Percentiles rank a stretch among this genome's conserved stretches.
These are phyloP conservation scores for Tulasnella sp. DNA, from an alignment of 768 basidiomycete species.

Conservation along the genomic window DNA sequence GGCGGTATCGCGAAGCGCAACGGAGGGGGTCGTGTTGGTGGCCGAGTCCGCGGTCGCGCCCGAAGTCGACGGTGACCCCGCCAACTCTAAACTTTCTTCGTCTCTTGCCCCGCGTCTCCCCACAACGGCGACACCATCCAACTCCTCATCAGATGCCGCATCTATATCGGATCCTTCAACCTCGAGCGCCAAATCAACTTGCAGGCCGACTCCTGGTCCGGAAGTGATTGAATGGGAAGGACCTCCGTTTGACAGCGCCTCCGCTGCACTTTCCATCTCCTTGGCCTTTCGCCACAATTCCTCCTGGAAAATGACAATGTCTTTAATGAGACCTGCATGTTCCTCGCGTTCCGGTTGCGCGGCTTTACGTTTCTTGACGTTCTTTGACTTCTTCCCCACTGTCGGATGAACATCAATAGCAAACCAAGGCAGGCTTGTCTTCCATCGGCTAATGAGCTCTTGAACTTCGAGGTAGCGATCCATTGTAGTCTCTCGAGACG, in stretches of 20 bases:
- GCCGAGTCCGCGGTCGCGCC: conserved; percentile 5
- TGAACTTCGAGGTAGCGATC: conserved; percentile 63
- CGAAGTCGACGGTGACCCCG: conserved; percentile 13
- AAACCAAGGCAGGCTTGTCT: conserved; percentile 69
- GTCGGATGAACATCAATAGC: conserved; percentile 19
- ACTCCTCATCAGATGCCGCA: conserved; percentile 36
- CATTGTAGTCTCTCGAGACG: conserved; percentile 56
- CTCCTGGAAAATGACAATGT: conserved; percentile 64
- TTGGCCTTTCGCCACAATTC: conserved; percentile 48
- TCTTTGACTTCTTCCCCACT: background rate
- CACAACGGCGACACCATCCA: conserved; percentile 34
- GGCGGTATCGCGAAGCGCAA: conserved; percentile 15
- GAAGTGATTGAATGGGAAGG: background rate
- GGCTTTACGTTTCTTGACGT: conserved; percentile 33
- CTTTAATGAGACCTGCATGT: conserved; percentile 56
- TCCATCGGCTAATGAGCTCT: conserved; percentile 56
- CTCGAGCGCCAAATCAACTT: conserved; percentile 32
- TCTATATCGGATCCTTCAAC: conserved; percentile 36
- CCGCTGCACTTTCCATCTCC: conserved; percentile 13
- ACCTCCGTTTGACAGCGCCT: background rate
- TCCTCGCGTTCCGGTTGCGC: conserved; percentile 34
- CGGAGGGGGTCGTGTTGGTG: conserved; percentile 12
- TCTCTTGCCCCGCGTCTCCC: conserved; percentile 11
- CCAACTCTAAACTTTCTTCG: conserved; percentile 20
- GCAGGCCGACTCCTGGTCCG: background rate